Conservation (phyloP, 169 alveolate species). For the Cryptosporidium baileyi region DNA sequence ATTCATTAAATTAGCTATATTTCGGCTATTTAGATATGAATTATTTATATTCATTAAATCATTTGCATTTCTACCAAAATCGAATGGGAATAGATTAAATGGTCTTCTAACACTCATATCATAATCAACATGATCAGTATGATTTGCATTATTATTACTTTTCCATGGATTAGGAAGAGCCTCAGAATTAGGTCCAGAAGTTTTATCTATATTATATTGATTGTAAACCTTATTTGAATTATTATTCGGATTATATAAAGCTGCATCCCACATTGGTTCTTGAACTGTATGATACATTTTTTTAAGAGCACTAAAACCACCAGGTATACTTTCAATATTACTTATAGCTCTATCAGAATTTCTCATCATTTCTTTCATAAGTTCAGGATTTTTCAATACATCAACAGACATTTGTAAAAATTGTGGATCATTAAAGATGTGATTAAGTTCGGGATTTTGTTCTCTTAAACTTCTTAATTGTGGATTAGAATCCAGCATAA, state of each 20-base stretch:
- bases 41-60: neutral
- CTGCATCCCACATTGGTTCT: slow-evolving; percentile 79
- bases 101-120: too few species aligned
- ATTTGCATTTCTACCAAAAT: neutral
- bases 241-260: slow-evolving; percentile 23
- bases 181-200: slow-evolving; percentile 69
- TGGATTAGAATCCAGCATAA: slow-evolving; percentile 75
- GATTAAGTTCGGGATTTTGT: slow-evolving; percentile 76
- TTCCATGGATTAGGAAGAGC: slow-evolving; percentile 72
- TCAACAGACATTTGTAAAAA: slow-evolving; percentile 73
- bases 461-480: slow-evolving; percentile 73
- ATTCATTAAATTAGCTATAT: neutral
- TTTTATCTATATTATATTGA: slow-evolving; percentile 55
- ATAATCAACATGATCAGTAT: neutral
- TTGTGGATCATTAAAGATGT: slow-evolving; percentile 77
- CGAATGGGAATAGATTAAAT: neutral
- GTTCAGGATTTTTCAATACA: slow-evolving; percentile 73
- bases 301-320: slow-evolving; percentile 77
- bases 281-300: slow-evolving; percentile 76
- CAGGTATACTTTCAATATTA: slow-evolving; percentile 78
- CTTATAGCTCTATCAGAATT: slow-evolving; percentile 77
- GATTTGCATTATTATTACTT: neutral
- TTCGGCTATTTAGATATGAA: neutral
- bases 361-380: slow-evolving; percentile 77
- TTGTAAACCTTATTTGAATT: neutral